Base-by-base conservation (phyloP, 192 early-diverging fungal genomes). In the Podila verticillata region DNA sequence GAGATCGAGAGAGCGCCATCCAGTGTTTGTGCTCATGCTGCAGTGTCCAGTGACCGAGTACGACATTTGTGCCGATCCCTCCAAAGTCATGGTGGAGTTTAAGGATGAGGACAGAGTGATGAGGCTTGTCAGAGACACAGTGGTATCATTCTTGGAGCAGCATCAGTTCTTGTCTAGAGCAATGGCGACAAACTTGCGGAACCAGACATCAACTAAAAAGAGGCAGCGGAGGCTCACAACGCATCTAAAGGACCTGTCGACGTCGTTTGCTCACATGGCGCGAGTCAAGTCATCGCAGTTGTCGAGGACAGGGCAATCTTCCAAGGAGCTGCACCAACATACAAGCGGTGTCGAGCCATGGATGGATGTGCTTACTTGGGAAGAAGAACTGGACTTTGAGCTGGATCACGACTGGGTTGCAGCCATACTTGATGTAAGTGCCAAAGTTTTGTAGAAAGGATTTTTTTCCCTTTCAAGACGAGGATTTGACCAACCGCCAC, bases 51-150 rank as follows among this genome's bases (percentile, higher is more conserved):
- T 81, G 20, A 74, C 56, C 17, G 64, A 80, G 35, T 89, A 78
- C 57, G 89, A 91, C 63, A 68, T 90, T 7, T 86, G 84, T 22
- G 65, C 85, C 24, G 90, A 91, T 75, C 85, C 90, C 4, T 35
- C 78, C 5, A 90, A 91, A 60, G 84, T 70, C 32, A 84, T 77
- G 4, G 84, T 90, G 19, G 75, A 86, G 49, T 91, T 91, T 61
- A 54, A 79, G 77, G 66, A 80, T 4, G 70, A 80, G 20, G 77
- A 63, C 6, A 49, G 67, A n/a, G 63, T 82, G 13, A 8, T 73
- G 10, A 26, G 48, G 17, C 57, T 86, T 4, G 58, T 77, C 2
- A 22, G 73, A 4, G 39, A 60, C 9, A 68, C 80, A 1, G 60
- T 86, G 20, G 60, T 73, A 4, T 30, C 63, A 24, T 86, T 86